phyloP scores from a whole-genome alignment of 768 basidiomycete species.

The Xerocomellus dryophilus region DNA sequence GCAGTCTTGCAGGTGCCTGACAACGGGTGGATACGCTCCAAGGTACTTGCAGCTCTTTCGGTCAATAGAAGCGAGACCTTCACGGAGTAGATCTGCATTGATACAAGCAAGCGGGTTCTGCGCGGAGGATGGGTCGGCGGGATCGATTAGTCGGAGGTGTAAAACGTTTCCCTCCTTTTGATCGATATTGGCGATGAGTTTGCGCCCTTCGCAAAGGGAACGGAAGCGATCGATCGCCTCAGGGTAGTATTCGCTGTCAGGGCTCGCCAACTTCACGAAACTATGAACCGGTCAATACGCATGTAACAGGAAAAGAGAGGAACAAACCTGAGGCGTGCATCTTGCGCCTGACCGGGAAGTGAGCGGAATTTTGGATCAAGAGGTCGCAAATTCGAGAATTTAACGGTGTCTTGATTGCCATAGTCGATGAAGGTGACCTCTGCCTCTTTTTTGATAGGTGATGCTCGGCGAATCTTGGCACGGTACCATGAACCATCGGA shows the following conservation, averaged over 20 bases:
- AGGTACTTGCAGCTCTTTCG: constrained; percentile 74
- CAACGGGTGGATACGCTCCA: constrained; percentile 62
- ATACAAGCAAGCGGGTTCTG: constrained; percentile 73
- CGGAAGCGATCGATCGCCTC: constrained; percentile 90
- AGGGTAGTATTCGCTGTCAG: constrained; percentile 80
- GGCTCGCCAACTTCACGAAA: constrained; percentile 79
- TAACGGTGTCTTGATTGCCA: constrained; percentile 88
- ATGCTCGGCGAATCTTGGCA: constrained; percentile 84
- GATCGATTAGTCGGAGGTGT: constrained; percentile 92
- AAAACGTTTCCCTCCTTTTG: constrained; percentile 72
- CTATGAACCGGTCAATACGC: constrained; percentile 37
- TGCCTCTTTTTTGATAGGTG: constrained; percentile 87
- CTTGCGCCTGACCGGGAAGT: constrained; percentile 90
- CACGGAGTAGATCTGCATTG: constrained; percentile 86
- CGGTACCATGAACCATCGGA: constrained; percentile 95
- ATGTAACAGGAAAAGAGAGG: background rate
- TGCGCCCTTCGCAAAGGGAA: constrained; percentile 83
- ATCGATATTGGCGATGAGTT: constrained; percentile 95
- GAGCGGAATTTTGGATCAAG: constrained; percentile 88
- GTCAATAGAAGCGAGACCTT: constrained; percentile 83
- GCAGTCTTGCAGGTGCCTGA: constrained; percentile 62
- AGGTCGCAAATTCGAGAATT: constrained; percentile 82
- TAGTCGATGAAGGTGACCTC: constrained; percentile 95
- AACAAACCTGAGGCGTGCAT: constrained; percentile 79
- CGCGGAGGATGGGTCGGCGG: constrained; percentile 63